Evolutionary conservation across 305 asterid genomes (phyloP), one percentile per base, ranked within the genome.

Genomic region (Fraxinus ornus): DNA sequence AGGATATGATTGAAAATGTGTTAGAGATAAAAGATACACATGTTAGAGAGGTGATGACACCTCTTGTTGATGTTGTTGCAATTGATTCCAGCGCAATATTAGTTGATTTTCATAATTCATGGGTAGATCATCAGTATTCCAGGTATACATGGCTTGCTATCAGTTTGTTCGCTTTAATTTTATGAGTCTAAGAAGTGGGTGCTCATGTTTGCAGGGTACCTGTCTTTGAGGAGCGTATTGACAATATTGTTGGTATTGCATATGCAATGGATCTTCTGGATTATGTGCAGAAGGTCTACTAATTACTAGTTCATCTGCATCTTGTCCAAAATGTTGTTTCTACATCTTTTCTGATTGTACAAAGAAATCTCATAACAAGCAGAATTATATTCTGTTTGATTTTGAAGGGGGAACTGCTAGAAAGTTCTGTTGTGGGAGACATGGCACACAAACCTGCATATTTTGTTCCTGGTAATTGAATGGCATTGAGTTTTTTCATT

Each of bases 1-100:
- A 96, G 99, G 99, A 96, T 87, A 96, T 96, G 98, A 94, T 96
- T 86, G 99, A 96, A 87, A 96, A 96, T 82, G 98, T 94, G 81
- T 86, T 96, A 83, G 99, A 96, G 92, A 96, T 94, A 77, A 96
- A 96, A 92, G 99, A 96, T 81, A 96, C 98, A 9, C 98, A 94
- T 88, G 98, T 96, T 78, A 90, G 98, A 88, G 99, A 96, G 91
- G 98, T 97, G 87, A 97, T 97, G 99, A 97, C 99, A 37, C 98
- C 99, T 71, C 97, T 97, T 83, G 93, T 97, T 84, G 98, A 94
- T 87, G 97, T 94, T 76, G 97, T 97, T 82, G 99, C 98, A 73
- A 94, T 94, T 82, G 98, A 97, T 88, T 88, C 93, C 83, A 81
- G 97, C 86, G 93, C 99, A 84, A 90, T 98, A 68, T 94, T 94